Base-by-base conservation (phyloP, 1,284 basidiomycete species). In the Uromyces viciae-fabae region DNA sequence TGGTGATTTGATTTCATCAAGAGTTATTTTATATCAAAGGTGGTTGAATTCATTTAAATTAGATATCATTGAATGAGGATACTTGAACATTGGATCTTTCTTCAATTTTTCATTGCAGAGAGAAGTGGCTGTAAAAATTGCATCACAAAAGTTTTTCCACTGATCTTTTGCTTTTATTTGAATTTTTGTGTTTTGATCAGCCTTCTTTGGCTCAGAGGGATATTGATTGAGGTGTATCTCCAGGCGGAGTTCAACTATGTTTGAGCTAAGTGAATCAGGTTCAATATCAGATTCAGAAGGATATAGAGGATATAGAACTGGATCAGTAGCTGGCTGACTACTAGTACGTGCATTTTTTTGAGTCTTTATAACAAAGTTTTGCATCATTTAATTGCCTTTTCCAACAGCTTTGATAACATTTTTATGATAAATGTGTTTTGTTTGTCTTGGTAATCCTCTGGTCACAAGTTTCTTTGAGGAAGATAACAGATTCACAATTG, bases 81-180 rank as follows among this genome's bases (percentile, higher is more conserved):
- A 62, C 25, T 62, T 62, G 58, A 62, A 62, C 36, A 33, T 62
- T 4, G 58, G 58, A 62, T 62, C 28, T n/a, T 62, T 62, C 28
- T 62, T 62, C 58, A 62, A 62, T 19, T 28, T 62, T 19, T 62
- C 58, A 33, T 62, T 15, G 36, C 28, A 3, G 31, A 25, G 4
- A 33, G 58, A 31, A 5, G 58, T 62, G 15, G 58, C 58, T 62
- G 58, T 33, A 19, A 62, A 4, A 19, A 62, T 62, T 28, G 58
- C 58, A 4, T 4, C 31, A 31, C 36, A 33, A 33, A 62, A 33
- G 11, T n/a, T 33, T 31, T 15, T 31, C 17, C 58, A 62, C 15
- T 31, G 3, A 3, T 3, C 60, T 38, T 19, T n/a, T n/a, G n/a
- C n/a, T n/a, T n/a, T n/a, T n/a, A n/a, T 62, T 31, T 31, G 28